Evolutionary conservation across 768 basidiomycete genomes (phyloP), one percentile per base, ranked within the genome.

Genomic region (Gloeopeniophorella convolvens): DNA sequence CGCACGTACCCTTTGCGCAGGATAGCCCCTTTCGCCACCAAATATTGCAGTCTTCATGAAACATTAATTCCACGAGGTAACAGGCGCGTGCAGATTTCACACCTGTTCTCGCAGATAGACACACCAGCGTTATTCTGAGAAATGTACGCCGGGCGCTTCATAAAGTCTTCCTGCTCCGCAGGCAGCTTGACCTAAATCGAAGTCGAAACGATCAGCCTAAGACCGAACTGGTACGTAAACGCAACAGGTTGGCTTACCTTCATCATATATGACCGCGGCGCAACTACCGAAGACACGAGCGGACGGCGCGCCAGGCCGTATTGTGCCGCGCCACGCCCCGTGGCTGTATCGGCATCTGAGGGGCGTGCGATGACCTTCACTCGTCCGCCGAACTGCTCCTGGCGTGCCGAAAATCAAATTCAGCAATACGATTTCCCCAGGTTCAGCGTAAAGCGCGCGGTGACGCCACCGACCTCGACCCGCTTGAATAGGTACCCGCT

Each of bases 1-100:
- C n/a, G 8, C 21, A 67, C 80, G 60, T 64, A 87, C 86, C 86
- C 89, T 68, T 90, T 91, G 52, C 88, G 76, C 57, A 91, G 66
- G 60, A 91, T 89, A 20, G 88, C 87, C 45, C 89, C 89, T 68
- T 89, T 91, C 54, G 82, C 80, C 46, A 92, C 88, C 37, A 93
- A 75, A 65, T 91, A 93, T 62, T 91, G 89, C 57, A 92, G 67
- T 58, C 89, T 91, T 60, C 16, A 16, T 18, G n/a, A 23, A 7
- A 11, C 9, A 9, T 44, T 18, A 37, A 45, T 30, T 32, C 41
- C 4, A 32, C 18, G 23, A 24, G 21, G 21, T 12, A 20, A 40
- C 27, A 48, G 18, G 41, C 42, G 40, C 46, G 33, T 41, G 46
- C 31, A 35, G 18, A 5, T 16, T 18, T 45, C 45, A 30, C 66